Evolutionary conservation across 768 basidiomycete genomes (phyloP), one percentile per base, ranked within the genome.

Genomic region (Xanthoconium purpureum): DNA sequence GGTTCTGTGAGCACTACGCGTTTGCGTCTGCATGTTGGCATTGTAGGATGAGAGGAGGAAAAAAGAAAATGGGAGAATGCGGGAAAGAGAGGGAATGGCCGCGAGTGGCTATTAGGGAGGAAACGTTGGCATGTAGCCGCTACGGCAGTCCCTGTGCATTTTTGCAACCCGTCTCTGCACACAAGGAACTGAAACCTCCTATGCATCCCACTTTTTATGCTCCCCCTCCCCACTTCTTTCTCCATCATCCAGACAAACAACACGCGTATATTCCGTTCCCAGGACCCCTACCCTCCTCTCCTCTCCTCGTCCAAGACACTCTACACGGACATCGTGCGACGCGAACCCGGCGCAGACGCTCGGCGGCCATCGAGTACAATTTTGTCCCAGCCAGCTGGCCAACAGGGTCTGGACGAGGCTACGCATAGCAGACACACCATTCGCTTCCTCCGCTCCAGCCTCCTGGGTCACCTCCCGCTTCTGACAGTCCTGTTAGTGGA

Each of bases 1-100:
- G 89, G 87, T 74, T 91, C 85, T 63, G 85, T 90, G 80, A 92
- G 89, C 68, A 92, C 84, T 63, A 92, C 90, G 79, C 89, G 84
- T 74, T 92, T 92, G 78, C 90, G 87, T 66, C 90, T 85, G 76
- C 89, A 92, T 67, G 89, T 90, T 64, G 90, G 90, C 90, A 92
- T 92, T 65, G 71, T 67, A 70, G 71, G 69, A 70, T 73, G 69
- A 59, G 67, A 66, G 73, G 73, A 73, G 72, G 75, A 73, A 73
- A 73, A 71, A 72, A 72, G 73, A 75, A 75, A 70, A 63, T 63
- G 71, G 68, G 77, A 77, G 77, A 76, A 80, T 76, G 77, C 78
- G 76, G 77, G 71, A 81, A 80, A 78, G 77, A 77, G 80, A 80
- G 78, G 79, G 79, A 80, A 79, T 50, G 73, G 70, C 71, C 74